phyloP scores from a whole-genome alignment of 257 asterid genomes.

The Coffea canephora region DNA sequence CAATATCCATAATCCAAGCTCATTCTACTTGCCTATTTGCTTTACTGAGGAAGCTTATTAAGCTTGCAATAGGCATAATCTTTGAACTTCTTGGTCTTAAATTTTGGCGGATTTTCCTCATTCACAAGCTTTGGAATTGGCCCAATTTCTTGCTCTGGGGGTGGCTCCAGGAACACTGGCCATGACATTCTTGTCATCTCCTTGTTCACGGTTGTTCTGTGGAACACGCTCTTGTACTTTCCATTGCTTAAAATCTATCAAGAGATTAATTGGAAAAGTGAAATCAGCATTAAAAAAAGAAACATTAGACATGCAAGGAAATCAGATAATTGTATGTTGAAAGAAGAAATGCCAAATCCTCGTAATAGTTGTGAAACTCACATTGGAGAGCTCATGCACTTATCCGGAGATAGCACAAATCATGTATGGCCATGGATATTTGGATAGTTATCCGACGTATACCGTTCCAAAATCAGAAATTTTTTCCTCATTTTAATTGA shows the following conservation, averaged over 20 bases:
- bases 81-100: conserved; percentile 60
- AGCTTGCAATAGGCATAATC: conserved; percentile 73
- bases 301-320: neutral
- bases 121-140: conserved; percentile 51
- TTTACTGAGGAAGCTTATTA: conserved; percentile 73
- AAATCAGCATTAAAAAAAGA: neutral
- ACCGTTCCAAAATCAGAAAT: too few relatives aligned
- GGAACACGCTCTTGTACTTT: conserved; percentile 57
- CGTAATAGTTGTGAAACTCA: neutral
- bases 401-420: too few relatives aligned
- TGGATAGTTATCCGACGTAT: too few relatives aligned
- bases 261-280: neutral
- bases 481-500: too few relatives aligned
- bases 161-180: conserved; percentile 82
- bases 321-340: too few relatives aligned
- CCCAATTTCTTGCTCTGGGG: conserved; percentile 55
- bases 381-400: too few relatives aligned
- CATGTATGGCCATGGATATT: too few relatives aligned
- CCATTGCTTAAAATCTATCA: conserved; percentile 73
- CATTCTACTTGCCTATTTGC: neutral
- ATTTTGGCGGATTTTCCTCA: conserved; percentile 45
- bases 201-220: conserved; percentile 62
- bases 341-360: too few relatives aligned
- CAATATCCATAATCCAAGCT: too few relatives aligned
- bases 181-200: conserved; percentile 72